Evolutionary conservation across 139 green algal genomes (phyloP).

Genomic region (Chlamydomonas schloesseri): DNA sequence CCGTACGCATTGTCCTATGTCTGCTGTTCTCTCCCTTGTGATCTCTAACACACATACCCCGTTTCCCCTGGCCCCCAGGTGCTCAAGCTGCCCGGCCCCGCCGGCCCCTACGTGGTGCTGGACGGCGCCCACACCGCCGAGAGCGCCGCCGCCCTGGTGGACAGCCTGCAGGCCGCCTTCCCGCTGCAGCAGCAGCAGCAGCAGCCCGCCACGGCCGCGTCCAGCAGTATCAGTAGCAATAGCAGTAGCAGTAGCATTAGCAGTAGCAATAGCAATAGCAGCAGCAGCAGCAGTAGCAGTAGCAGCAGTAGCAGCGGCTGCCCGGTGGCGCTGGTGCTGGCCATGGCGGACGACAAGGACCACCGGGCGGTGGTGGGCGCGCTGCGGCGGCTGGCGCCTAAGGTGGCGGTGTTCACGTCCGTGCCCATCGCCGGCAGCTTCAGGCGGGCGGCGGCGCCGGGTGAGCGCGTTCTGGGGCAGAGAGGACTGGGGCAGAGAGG

Average conservation of each 20-base stretch:
- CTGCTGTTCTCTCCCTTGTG: too few relatives aligned
- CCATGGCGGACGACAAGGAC: conserved; percentile 90
- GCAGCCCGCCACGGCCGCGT: too few relatives aligned
- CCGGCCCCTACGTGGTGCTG: conserved; percentile 68
- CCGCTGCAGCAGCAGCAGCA: conserved; percentile 20
- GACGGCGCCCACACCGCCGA: conserved; percentile 86
- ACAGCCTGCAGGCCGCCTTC: conserved; percentile 64
- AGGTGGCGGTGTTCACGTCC: conserved; percentile 77
- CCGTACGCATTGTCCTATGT: too few relatives aligned
- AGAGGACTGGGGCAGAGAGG: too few relatives aligned
- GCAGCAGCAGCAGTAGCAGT: not conserved
- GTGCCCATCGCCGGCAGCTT: conserved; percentile 75
- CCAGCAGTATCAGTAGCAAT: not conserved
- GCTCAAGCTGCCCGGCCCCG: conserved; percentile 9
- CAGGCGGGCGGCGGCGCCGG: conserved; percentile 60
- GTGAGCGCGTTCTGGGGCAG: too few relatives aligned
- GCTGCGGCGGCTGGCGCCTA: conserved; percentile 58
- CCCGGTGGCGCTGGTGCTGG: conserved; percentile 78
- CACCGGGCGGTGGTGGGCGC: conserved; percentile 58
- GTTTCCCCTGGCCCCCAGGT: too few relatives aligned
- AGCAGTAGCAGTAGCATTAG: not conserved
- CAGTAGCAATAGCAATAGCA: not conserved
- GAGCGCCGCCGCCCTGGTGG: conserved; percentile 71
- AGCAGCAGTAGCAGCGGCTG: not conserved
- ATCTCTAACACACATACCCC: too few relatives aligned